A percentile compares a stretch with the other conserved stretches of the same genome.
These are phyloP conservation scores for Arctium minus DNA, from an alignment of 129 eudicot species.

Conservation along the genomic window DNA sequence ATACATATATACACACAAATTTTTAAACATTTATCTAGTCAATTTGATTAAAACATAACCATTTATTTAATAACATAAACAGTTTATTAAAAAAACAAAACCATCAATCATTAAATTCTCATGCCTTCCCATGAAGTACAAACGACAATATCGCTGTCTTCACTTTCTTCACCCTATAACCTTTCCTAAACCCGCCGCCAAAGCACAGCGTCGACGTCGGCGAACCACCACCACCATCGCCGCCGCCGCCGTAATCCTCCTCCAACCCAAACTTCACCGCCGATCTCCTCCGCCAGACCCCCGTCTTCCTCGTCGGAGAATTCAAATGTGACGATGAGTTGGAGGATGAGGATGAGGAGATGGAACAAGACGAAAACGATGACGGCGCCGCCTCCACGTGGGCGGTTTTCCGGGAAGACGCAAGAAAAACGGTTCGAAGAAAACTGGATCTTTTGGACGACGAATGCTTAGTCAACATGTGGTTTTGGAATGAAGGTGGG, in stretches of 20 bases:
- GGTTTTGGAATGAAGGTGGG: conserved; percentile 49
- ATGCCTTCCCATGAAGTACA: conserved; percentile 35
- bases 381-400: conserved; percentile 16
- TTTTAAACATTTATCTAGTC: no score
- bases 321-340: conserved; percentile 27
- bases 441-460: conserved; percentile 23
- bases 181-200: conserved; percentile 19
- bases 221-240: conserved; percentile 4
- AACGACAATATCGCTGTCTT: conserved; percentile 43
- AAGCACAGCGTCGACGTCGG: conserved; percentile 52
- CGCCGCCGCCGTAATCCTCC: conserved; percentile 22
- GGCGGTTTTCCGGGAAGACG: conserved; percentile 23
- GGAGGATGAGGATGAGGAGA: conserved; percentile 35
- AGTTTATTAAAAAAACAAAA: not conserved
- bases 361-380: conserved; percentile 31
- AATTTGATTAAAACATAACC: not conserved
- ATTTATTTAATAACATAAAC: not conserved
- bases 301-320: conserved; percentile 29
- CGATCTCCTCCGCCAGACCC: conserved; percentile 9
- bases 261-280: conserved; percentile 27
- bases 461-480: conserved; percentile 1
- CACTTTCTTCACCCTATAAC: conserved; percentile 32
- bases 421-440: conserved; percentile 28
- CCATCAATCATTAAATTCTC: not conserved
- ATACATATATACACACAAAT: no score